A percentile compares a stretch with the other conserved stretches of the same genome.
These are phyloP conservation scores for Backusella australiensis DNA, from an alignment of 192 early-diverging fungal species.

Conservation along the genomic window DNA sequence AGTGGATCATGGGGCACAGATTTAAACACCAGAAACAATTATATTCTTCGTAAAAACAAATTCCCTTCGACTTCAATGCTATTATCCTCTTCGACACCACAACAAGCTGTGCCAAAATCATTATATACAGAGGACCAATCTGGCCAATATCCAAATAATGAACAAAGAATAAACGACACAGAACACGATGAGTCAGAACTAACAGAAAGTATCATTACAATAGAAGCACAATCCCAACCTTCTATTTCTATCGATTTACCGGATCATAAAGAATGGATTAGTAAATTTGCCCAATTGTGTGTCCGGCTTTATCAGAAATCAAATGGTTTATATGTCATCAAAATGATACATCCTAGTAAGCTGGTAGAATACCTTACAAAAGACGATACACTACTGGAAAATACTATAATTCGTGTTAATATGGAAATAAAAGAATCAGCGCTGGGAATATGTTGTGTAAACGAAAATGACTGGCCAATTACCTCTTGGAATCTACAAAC, in stretches of 20 bases:
- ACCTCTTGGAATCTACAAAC: not conserved
- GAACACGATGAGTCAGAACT: not conserved
- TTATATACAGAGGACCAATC: not conserved
- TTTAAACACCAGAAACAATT: not conserved
- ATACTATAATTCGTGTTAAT: not conserved
- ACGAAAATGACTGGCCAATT: slow-evolving; percentile 12
- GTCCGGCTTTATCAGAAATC: not conserved
- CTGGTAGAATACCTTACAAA: slow-evolving; percentile 2
- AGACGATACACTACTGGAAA: not conserved
- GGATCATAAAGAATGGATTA: not conserved
- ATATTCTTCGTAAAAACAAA: not conserved
- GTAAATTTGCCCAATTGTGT: slow-evolving; percentile 7
- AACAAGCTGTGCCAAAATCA: not conserved
- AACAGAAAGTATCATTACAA: slow-evolving; percentile 4
- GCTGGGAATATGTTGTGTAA: not conserved
- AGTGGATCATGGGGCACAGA: not conserved
- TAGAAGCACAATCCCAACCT: not conserved
- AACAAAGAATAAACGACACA: not conserved
- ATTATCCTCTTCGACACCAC: not conserved
- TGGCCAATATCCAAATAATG: not conserved
- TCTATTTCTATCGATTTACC: not conserved
- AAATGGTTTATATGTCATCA: not conserved
- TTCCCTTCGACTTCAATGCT: not conserved
- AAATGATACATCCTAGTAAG: not conserved
- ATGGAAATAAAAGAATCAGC: not conserved